phyloP scores from a whole-genome alignment of 495 filamentous ascomycete species.

The Xylaria curta region DNA sequence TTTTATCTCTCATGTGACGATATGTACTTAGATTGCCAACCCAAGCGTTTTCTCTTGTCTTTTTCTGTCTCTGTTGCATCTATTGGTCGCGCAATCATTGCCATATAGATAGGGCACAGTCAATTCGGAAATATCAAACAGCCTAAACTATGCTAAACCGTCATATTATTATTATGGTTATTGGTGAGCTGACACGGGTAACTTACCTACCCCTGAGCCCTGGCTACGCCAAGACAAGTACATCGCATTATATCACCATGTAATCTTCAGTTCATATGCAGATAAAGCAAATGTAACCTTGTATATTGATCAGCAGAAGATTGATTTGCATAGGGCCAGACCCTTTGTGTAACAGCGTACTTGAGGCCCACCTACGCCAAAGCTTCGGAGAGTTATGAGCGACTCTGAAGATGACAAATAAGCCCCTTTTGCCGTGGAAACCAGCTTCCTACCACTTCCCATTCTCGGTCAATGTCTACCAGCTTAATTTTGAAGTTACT shows the following conservation, averaged over 20 bases:
- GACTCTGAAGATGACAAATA: not conserved
- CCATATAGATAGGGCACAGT: too few relatives aligned
- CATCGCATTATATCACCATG: not conserved
- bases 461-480: slow-evolving; percentile 43
- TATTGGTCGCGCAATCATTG: too few relatives aligned
- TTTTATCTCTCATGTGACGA: not conserved
- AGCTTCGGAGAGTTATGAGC: not conserved
- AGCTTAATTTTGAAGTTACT: slow-evolving; percentile 43
- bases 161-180: too few relatives aligned
- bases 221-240: too few relatives aligned
- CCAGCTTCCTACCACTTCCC: slow-evolving; percentile 45
- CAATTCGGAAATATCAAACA: too few relatives aligned
- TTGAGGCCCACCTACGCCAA: not conserved
- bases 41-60: too few relatives aligned
- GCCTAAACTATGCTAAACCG: too few relatives aligned
- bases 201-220: too few relatives aligned
- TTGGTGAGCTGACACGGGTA: too few relatives aligned
- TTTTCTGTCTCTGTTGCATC: too few relatives aligned
- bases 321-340: not conserved
- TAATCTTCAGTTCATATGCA: not conserved
- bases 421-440: slow-evolving; percentile 47
- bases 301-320: not conserved
- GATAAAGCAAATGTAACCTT: not conserved
- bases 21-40: too few relatives aligned
- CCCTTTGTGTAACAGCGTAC: not conserved